Base-by-base conservation (phyloP, 345 rosid species). In the Chamaenerion angustifolium region DNA sequence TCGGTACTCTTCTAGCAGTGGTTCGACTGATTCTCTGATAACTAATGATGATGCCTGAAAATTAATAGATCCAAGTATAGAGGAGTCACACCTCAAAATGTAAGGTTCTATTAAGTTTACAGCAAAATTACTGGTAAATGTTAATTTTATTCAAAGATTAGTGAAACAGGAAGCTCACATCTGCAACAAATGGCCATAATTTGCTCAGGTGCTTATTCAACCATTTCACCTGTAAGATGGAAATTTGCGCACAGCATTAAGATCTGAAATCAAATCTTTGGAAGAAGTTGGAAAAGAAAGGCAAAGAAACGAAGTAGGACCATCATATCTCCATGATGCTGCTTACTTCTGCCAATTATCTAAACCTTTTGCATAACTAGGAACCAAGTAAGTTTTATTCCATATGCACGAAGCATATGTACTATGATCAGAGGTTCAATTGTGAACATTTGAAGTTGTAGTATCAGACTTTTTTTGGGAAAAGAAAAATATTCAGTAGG, bases 131-230 rank as follows among this genome's bases (percentile, higher is more conserved):
- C 16, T 45, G 40, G 52, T 40, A 42, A 45, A 8, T 16, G 31
- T 11, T 27, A 48, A 61, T 56, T 31, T 31, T 31, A 31, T 1
- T 31, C 37, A 31, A 31, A 31, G 37, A 31, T 31, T 31, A 31
- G 25, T 21, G 25, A 21, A 21, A 21, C 25, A 21, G 25, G 37
- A 31, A 5, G 5, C 70, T 79, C 73, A 85, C 99, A 65, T 88
- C 95, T n/a, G 97, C 96, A 52, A 93, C 57, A 68, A 60, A 93
- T 47, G 99, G 99, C 99, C 99, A 93, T 62, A 93, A 65, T 71
- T 88, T 93, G 79, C 78, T 59, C 61, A 93, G 73, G 65, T 77
- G 85, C 76, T 85, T 93, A 75, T 93, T 93, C 78, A 93, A 47
- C 99, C 99, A 93, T 70, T 93, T 88, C 71, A 93, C 99, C 99